A percentile compares a stretch with the other conserved stretches of the same genome.
These are phyloP conservation scores for Ophiostoma sp. DNA, from an alignment of 2,329 filamentous ascomycete genomes.

Conservation along the genomic window DNA sequence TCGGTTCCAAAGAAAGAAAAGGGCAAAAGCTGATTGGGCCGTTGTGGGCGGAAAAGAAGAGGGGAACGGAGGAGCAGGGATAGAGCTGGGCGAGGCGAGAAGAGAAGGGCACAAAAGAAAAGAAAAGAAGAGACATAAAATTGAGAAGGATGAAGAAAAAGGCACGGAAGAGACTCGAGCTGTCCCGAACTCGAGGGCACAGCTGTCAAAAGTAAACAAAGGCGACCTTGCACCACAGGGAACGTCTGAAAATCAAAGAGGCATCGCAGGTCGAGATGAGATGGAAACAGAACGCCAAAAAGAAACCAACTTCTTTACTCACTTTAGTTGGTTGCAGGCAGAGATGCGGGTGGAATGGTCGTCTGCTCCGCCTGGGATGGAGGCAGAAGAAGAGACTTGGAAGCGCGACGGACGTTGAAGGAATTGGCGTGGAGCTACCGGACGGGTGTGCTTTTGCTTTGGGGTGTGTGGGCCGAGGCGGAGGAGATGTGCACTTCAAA, in stretches of 20 bases:
- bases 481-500: neutral
- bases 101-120: neutral
- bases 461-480: neutral
- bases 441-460: neutral
- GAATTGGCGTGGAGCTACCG: slow-evolving; percentile 11
- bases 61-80: slow-evolving; percentile 15
- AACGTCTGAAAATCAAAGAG: neutral
- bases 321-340: neutral
- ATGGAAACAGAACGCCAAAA: neutral
- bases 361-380: slow-evolving; percentile 14
- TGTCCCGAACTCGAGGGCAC: neutral
- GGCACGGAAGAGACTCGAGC: neutral
- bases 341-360: neutral
- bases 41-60: slow-evolving; percentile 15
- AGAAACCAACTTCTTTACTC: neutral
- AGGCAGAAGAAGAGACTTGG: neutral
- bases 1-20: slow-evolving; percentile 18
- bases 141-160: neutral
- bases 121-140: neutral
- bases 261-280: neutral
- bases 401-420: neutral
- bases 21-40: slow-evolving; percentile 19
- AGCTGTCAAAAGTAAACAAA: neutral
- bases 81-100: neutral
- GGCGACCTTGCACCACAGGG: neutral